Evolutionary conservation across 768 basidiomycete species (phyloP).

Genomic region (Amanita thiersii): DNA sequence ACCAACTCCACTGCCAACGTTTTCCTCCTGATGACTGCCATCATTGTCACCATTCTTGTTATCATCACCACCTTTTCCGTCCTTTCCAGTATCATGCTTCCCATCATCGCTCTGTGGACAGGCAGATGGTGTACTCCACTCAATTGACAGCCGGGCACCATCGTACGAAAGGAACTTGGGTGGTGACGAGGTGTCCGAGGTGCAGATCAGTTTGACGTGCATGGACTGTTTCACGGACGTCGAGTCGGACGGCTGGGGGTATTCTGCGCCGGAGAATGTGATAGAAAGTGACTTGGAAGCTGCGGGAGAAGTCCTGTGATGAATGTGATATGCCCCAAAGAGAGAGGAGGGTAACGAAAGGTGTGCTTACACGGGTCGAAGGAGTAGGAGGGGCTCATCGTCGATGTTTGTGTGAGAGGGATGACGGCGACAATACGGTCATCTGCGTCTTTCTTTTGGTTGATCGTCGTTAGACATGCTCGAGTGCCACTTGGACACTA

Average conservation of each 20-base stretch:
- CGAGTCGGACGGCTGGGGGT: slow-evolving; percentile 41
- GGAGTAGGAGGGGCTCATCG: slow-evolving; percentile 22
- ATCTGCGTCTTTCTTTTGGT: slow-evolving; percentile 41
- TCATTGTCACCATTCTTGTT: slow-evolving; percentile 23
- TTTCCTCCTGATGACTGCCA: slow-evolving; percentile 25
- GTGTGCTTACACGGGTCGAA: slow-evolving; percentile 24
- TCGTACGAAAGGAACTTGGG: slow-evolving; percentile 58
- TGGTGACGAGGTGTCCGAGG: slow-evolving; percentile 26
- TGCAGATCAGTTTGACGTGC: slow-evolving; percentile 55
- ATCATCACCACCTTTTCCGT: slow-evolving; percentile 29
- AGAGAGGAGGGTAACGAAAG: slow-evolving; percentile 21
- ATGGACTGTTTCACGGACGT: slow-evolving; percentile 47
- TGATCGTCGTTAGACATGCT: slow-evolving; percentile 66
- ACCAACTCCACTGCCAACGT: slow-evolving; percentile 68
- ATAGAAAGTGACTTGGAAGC: slow-evolving; percentile 50
- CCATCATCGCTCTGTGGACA: slow-evolving; percentile 35
- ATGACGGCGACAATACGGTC: slow-evolving; percentile 71
- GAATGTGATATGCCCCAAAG: slow-evolving; percentile 10
- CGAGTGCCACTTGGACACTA: slow-evolving; percentile 66
- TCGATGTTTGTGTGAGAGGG: slow-evolving; percentile 47
- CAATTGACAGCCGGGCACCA: slow-evolving; percentile 39
- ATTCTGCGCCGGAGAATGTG: slow-evolving; percentile 49
- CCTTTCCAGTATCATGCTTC: slow-evolving; percentile 17
- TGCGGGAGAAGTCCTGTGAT: slow-evolving; percentile 15
- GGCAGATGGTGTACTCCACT: slow-evolving; percentile 57